Conservation (phyloP, 495 filamentous ascomycete genomes). For the Podospora fimiseda region DNA sequence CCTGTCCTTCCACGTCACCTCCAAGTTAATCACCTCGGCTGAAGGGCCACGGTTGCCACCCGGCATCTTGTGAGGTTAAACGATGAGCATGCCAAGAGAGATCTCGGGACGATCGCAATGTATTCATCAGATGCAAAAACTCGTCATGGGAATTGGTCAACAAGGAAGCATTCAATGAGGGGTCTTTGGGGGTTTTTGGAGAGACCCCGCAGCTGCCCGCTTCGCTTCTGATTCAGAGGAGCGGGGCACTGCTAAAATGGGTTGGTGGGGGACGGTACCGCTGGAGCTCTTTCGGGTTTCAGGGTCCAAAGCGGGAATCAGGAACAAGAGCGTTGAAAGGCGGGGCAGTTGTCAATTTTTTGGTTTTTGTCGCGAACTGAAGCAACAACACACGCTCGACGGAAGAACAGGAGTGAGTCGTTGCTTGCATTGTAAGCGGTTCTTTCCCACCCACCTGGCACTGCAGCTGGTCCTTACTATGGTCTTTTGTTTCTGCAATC, state of each 20-base stretch:
- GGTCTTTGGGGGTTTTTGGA: not conserved
- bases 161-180: not conserved
- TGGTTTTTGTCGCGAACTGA: not conserved
- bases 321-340: constrained; percentile 6
- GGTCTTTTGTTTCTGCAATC: constrained; percentile 7
- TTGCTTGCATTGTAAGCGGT: constrained; percentile 14
- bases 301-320: not conserved
- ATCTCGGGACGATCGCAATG: not conserved
- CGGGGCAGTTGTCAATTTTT: constrained; percentile 12
- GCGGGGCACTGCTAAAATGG: not conserved
- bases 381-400: not conserved
- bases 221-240: not conserved
- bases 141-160: not conserved
- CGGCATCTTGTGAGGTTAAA: not conserved
- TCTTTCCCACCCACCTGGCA: constrained; percentile 17
- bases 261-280: not conserved
- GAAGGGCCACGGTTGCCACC: not conserved
- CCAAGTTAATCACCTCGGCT: too few relatives aligned
- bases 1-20: too few relatives aligned
- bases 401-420: not conserved
- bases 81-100: not conserved
- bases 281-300: not conserved
- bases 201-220: not conserved
- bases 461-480: constrained; percentile 16
- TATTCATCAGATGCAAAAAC: not conserved